Percentiles rank a stretch among this genome's conserved stretches.
Evolutionary conservation across 305 asterid genomes (phyloP).

Genomic region (Rubia peregrina): DNA sequence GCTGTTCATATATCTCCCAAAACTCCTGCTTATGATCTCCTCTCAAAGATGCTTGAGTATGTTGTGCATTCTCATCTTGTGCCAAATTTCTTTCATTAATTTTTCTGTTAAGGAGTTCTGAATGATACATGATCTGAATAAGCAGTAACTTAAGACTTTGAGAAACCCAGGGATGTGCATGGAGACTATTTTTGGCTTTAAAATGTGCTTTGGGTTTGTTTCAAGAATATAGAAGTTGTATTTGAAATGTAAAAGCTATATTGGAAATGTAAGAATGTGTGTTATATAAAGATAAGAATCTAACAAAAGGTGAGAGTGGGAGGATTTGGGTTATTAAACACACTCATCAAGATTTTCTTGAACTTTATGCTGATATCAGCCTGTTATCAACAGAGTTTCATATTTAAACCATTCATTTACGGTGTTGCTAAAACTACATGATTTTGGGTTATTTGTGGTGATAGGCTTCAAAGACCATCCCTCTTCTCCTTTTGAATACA

Average conservation of each 20-base stretch:
- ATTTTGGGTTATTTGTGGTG: not conserved
- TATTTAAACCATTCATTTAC: not conserved
- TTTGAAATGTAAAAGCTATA: not conserved
- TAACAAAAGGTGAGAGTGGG: not conserved
- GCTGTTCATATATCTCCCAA: slow-evolving; percentile 78
- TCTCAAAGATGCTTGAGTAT: slow-evolving; percentile 98
- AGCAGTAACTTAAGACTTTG: not conserved
- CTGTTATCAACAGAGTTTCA: not conserved
- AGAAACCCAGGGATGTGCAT: not conserved
- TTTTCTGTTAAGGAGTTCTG: slow-evolving; percentile 6
- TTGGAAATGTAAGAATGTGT: not conserved
- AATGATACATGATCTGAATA: not conserved
- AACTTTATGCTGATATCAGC: slow-evolving; percentile 1
- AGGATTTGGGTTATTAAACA: not conserved
- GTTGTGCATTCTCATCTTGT: slow-evolving; percentile 28
- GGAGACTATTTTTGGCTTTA: not conserved
- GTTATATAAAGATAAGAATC: not conserved
- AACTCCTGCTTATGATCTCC: slow-evolving; percentile 91
- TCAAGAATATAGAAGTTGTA: not conserved
- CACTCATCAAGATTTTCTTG: not conserved
- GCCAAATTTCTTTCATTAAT: slow-evolving; percentile 11
- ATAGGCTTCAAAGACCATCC: not conserved
- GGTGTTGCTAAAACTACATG: not conserved
- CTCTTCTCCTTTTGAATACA: not conserved
- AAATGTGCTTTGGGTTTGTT: not conserved